Evolutionary conservation across 495 filamentous ascomycete genomes (phyloP), one percentile per base, ranked within the genome.

Genomic region (Aspergillus diversus): DNA sequence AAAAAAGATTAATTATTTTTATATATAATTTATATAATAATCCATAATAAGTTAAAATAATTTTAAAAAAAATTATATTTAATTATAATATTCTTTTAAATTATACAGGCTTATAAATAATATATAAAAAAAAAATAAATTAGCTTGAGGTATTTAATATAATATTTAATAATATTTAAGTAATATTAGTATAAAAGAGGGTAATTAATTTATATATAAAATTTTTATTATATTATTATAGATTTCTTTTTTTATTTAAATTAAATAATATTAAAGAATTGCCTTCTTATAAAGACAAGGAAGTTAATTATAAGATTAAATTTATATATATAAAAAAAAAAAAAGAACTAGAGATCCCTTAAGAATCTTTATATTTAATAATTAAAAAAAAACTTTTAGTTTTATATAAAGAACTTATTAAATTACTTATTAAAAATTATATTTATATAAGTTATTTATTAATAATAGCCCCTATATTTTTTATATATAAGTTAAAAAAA

Each of bases 351-450:
- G 35, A 37, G 12, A 37, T 57, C 9, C 12, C 17, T 0, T 42
- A 37, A 5, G 34, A 5, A 35, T 15, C 21, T 57, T 27, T 57
- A 8, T 43, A 50, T 49, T 15, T n/a, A 11, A 33, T 59, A 7
- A 27, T 39, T 39, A 16, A 57, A 39, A 21, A 50, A 59, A 9
- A 59, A 43, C 17, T 57, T 21, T 21, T 57, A 43, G 13, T 57
- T 21, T 21, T 59, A 17, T 59, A 59, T 9, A 47, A 8, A 27
- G 27, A 60, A 39, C 13, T 39, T 37, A 60, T 5, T 16, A 52
- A 42, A 39, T 52, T 60, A 60, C 27, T 60, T 51, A 39, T 13
- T 16, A 52, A 60, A 21, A 52, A 27, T 27, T 60, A 51, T 58
- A 58, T 58, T 34, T 52, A 52, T 39, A 39, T 27, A 37, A 58